Conservation (phyloP, 441 rosid genomes). For the Francoa sonchifolia region DNA sequence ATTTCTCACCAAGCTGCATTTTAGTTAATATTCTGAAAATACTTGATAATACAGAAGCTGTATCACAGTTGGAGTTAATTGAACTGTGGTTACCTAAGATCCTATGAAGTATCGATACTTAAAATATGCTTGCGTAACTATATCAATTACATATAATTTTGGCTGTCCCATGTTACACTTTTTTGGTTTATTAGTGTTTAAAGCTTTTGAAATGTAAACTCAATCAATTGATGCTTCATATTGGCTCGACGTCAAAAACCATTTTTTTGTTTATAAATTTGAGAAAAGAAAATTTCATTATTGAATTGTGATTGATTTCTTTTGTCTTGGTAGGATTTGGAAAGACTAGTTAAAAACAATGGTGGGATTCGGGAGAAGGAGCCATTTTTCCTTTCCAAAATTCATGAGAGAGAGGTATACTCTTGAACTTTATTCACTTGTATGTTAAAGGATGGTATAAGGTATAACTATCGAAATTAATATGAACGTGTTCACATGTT, state of each 20-base stretch:
- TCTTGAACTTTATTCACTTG: not conserved
- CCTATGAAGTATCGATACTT: too few species aligned
- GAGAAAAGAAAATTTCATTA: not conserved
- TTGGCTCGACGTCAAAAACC: not conserved
- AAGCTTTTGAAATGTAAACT: too few species aligned
- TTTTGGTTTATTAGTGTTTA: too few species aligned
- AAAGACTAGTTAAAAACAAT: conserved; percentile 42
- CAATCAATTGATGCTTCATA: too few species aligned
- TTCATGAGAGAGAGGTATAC: conserved; percentile 35
- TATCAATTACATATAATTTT: too few species aligned
- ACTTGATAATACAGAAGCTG: too few species aligned
- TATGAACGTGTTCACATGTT: not conserved
- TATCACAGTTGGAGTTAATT: too few species aligned
- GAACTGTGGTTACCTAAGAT: too few species aligned
- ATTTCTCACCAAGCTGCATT: too few species aligned
- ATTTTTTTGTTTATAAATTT: not conserved
- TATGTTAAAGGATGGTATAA: not conserved
- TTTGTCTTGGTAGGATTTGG: conserved; percentile 44
- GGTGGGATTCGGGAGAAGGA: conserved; percentile 55
- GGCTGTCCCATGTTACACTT: too few species aligned
- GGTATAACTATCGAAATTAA: not conserved
- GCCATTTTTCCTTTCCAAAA: conserved; percentile 47
- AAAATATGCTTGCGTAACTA: too few species aligned
- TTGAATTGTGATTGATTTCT: not conserved
- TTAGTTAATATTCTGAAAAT: too few species aligned